phyloP scores from a whole-genome alignment of 106 monocot species.

The Agapanthus africanus region DNA sequence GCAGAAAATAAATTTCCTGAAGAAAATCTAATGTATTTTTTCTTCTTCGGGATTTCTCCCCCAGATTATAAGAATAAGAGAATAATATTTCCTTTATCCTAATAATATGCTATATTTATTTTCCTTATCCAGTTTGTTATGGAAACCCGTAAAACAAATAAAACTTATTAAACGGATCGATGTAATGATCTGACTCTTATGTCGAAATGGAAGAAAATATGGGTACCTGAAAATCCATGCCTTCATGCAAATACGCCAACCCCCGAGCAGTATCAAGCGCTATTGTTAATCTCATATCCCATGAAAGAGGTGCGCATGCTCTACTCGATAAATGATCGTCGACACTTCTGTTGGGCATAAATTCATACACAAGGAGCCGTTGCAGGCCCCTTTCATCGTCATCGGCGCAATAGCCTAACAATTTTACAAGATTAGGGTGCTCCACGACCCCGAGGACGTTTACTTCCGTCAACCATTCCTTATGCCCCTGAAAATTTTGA shows the following conservation, averaged over 20 bases:
- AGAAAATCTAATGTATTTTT: no score
- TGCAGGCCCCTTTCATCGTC: slow-evolving; percentile 77
- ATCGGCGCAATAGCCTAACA: slow-evolving; percentile 67
- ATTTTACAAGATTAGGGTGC: slow-evolving; percentile 67
- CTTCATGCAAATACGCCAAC: slow-evolving; percentile 63
- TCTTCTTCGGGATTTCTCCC: no score
- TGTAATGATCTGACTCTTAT: no score
- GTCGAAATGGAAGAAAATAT: background rate
- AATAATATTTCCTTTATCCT: no score
- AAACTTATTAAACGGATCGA: no score
- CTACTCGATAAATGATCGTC: slow-evolving; percentile 46
- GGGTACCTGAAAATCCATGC: slow-evolving; percentile 55
- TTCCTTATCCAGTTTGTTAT: no score
- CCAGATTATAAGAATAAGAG: no score
- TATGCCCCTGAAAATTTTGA: slow-evolving; percentile 55
- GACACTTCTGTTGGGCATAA: slow-evolving; percentile 62
- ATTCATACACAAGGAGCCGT: slow-evolving; percentile 68
- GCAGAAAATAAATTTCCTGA: no score
- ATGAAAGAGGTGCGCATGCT: slow-evolving; percentile 30
- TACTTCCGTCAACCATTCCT: slow-evolving; percentile 80
- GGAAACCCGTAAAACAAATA: no score
- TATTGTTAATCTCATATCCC: slow-evolving; percentile 50
- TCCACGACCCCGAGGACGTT: slow-evolving; percentile 67
- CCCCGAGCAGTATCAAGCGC: slow-evolving; percentile 71
- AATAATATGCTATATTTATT: no score